Conservation (phyloP, 352 stramenopile genomes). For the Phytophthora ohioensis region DNA sequence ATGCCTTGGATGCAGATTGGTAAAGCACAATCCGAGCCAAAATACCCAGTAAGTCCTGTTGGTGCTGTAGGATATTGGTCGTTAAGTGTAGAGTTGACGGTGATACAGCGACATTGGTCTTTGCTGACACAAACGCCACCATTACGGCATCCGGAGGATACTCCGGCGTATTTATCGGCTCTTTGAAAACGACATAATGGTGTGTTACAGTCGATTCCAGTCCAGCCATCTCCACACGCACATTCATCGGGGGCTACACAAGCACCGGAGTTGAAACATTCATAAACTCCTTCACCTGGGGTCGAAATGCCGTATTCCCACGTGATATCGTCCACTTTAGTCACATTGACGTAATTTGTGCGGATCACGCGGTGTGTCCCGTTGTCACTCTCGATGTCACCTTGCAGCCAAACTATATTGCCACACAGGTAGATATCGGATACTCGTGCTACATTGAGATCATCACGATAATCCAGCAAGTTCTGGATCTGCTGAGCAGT, state of each 20-base stretch:
- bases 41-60: constrained; percentile 92
- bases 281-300: constrained; percentile 94
- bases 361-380: constrained; percentile 65
- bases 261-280: constrained; percentile 94
- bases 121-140: constrained; percentile 93
- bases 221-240: constrained; percentile 92
- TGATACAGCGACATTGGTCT: constrained; percentile 94
- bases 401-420: constrained; percentile 92
- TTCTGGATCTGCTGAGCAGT: constrained; percentile 53
- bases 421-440: constrained; percentile 87
- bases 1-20: constrained; percentile 96
- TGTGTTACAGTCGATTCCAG: constrained; percentile 95
- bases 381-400: constrained; percentile 85
- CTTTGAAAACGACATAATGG: constrained; percentile 92
- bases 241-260: constrained; percentile 94
- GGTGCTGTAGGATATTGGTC: constrained; percentile 76
- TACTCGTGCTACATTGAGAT: constrained; percentile 61
- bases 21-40: constrained; percentile 94
- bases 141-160: constrained; percentile 90
- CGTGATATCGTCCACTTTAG: constrained; percentile 67
- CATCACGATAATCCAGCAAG: constrained; percentile 62
- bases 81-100: constrained; percentile 86
- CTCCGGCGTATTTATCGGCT: constrained; percentile 53
- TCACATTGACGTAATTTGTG: constrained; percentile 95
- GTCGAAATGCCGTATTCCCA: constrained; percentile 71